Percentiles rank a stretch among this genome's conserved stretches.
Evolutionary conservation across 352 stramenopile species (phyloP).

Genomic region (Peronospora destructor): DNA sequence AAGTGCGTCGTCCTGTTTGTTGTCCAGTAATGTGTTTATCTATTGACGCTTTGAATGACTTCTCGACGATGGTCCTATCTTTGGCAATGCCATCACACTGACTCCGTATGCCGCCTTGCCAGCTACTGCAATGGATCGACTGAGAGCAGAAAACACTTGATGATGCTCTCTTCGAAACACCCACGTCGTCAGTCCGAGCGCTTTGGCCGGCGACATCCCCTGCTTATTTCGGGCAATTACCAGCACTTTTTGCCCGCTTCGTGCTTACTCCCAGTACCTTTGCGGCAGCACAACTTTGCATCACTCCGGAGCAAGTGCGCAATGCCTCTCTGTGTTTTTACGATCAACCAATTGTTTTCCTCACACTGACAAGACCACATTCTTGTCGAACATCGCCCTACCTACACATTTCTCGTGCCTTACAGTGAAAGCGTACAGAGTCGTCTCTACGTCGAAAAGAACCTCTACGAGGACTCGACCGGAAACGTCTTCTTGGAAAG

Average conservation of each 20-base stretch:
- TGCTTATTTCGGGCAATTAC: too few species aligned
- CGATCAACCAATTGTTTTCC: neutral
- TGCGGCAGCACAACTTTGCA: conserved; percentile 20
- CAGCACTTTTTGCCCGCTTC: too few species aligned
- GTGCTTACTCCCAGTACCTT: too few species aligned
- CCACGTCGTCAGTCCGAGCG: too few species aligned
- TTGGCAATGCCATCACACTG: too few species aligned
- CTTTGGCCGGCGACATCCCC: too few species aligned
- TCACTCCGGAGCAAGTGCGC: conserved; percentile 22
- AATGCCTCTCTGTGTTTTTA: neutral
- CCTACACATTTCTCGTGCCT: conserved; percentile 26
- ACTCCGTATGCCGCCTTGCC: conserved; percentile 47
- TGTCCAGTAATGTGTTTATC: conserved; percentile 24
- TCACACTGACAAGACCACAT: conserved; percentile 15
- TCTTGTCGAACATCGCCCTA: conserved; percentile 30
- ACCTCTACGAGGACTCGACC: too few species aligned
- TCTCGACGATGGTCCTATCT: too few species aligned
- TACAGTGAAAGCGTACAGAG: neutral
- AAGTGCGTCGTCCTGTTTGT: conserved; percentile 13
- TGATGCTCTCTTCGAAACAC: too few species aligned
- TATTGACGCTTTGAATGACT: conserved; percentile 39
- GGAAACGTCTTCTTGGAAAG: conserved; percentile 1
- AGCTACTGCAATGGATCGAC: conserved; percentile 28
- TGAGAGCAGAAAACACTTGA: conserved; percentile 21
- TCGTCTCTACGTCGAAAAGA: conserved; percentile 14